Evolutionary conservation across 2,329 filamentous ascomycete species (phyloP), one percentile per base, ranked within the genome.

Genomic region (Diaporthe humulicola): DNA sequence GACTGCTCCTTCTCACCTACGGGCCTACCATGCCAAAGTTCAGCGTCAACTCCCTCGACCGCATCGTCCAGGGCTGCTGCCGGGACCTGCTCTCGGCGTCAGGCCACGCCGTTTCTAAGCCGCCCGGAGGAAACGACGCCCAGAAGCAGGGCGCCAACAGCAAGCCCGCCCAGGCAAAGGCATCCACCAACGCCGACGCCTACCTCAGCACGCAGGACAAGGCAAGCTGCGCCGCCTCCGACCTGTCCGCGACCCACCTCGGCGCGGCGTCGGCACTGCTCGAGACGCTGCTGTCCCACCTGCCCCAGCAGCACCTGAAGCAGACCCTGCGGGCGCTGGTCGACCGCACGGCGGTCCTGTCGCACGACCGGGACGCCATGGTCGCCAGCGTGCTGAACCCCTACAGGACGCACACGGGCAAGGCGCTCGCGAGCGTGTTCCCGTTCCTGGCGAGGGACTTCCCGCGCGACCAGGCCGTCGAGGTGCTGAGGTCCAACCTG

Each of bases 311-410:
- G 67, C 88, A 91, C 80, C 84, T 98, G 50, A 90, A 93, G n/a
- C 90, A 93, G 12, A 90, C 93, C 2, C 81, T 95, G 28, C 92
- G 96, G 70, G 90, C 92, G 15, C 90, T 95, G 66, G 88, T 98
- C 76, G 95, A 98, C 80, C 93, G 94, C 77, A 94, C 94, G 3
- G 93, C 95, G 28, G 93, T 98, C 73, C 85, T 98, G 30, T 90
- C 88, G 7, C 88, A 89, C 75, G 88, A 93, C 81, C 92, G 91
- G 80, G 87, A 92, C 42, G 93, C 94, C 56, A 94, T 98, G 89
- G 81, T 97, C 15, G 91, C 95, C 8, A 96, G 95, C 81, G 92
- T 97, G 17, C 86, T 98, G 75, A 95, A 97, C 82, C 94, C 95
- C 0, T 90, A 92, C 82, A 85, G 91, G 76, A 87, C 92, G 80